These are phyloP conservation scores for Colletotrichum agaves DNA, from an alignment of 2,329 filamentous ascomycete species.

Conservation along the genomic window DNA sequence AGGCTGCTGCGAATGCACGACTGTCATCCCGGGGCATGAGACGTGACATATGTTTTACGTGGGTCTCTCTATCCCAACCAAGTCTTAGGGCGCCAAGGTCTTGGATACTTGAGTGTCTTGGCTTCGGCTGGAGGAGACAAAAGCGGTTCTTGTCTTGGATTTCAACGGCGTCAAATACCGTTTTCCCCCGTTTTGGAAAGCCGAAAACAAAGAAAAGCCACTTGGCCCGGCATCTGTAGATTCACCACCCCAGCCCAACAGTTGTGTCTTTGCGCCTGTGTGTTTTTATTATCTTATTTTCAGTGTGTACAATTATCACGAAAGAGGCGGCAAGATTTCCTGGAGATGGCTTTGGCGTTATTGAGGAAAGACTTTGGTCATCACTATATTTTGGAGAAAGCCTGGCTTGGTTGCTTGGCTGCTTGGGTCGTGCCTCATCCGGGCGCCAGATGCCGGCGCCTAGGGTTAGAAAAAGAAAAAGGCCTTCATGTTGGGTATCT, in stretches of 20 bases:
- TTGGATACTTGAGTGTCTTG: constrained; percentile 17
- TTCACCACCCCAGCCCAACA: not conserved
- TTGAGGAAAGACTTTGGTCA: not conserved
- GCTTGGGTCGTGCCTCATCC: not conserved
- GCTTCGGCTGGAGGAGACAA: not conserved
- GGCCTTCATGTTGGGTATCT: not conserved
- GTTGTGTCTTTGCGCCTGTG: constrained; percentile 1
- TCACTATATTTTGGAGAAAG: not conserved
- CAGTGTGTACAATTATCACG: constrained; percentile 7
- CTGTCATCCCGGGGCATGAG: constrained; percentile 29
- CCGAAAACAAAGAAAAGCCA: not conserved
- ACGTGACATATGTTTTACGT: constrained; percentile 28
- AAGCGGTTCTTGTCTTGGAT: not conserved
- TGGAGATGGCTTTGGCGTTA: constrained; percentile 20
- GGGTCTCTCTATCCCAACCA: constrained; percentile 4
- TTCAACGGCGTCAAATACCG: not conserved
- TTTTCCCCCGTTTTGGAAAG: not conserved
- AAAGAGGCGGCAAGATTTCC: not conserved
- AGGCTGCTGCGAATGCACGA: not conserved
- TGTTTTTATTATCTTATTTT: not conserved
- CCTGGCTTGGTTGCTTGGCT: not conserved
- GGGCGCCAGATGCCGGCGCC: constrained; percentile 1
- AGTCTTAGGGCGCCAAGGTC: constrained; percentile 7
- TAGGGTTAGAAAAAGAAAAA: constrained; percentile 10
- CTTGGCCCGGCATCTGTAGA: constrained; percentile 4